Evolutionary conservation across 2,329 filamentous ascomycete species (phyloP).

Genomic region (Colletotrichum sp.): DNA sequence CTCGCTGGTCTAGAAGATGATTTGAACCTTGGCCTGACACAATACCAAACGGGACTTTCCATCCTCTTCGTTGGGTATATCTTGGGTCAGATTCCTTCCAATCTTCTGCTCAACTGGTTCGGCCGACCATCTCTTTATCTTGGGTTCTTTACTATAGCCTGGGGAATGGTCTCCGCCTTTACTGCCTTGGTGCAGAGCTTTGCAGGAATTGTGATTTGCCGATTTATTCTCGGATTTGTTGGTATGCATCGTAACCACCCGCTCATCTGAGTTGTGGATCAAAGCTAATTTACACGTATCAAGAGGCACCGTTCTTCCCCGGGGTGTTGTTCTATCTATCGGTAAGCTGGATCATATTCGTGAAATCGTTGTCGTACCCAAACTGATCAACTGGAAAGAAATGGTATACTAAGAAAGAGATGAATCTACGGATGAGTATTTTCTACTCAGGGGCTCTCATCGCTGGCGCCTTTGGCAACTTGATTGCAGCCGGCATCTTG

Average conservation of each 20-base stretch:
- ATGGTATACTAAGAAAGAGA: slow-evolving; percentile 48
- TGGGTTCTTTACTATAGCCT: slow-evolving; percentile 39
- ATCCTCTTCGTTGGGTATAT: slow-evolving; percentile 34
- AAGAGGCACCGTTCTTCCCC: slow-evolving; percentile 52
- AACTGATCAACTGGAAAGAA: neutral
- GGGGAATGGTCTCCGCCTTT: slow-evolving; percentile 20
- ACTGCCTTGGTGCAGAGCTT: slow-evolving; percentile 38
- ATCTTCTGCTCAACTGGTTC: slow-evolving; percentile 30
- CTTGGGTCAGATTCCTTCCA: slow-evolving; percentile 27
- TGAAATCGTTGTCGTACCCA: neutral
- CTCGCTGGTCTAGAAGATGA: slow-evolving; percentile 24
- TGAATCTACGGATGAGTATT: slow-evolving; percentile 46
- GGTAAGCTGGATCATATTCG: neutral
- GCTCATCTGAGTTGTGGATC: neutral
- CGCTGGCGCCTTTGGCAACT: slow-evolving; percentile 34
- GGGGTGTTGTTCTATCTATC: slow-evolving; percentile 51
- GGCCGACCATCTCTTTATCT: slow-evolving; percentile 35
- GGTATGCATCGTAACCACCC: slow-evolving; percentile 20
- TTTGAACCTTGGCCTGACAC: slow-evolving; percentile 30
- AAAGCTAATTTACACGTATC: neutral
- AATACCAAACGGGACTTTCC: slow-evolving; percentile 27
- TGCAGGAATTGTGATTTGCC: slow-evolving; percentile 36
- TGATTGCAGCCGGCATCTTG: slow-evolving; percentile 36
- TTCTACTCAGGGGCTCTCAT: slow-evolving; percentile 34
- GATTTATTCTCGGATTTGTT: slow-evolving; percentile 43